These are phyloP conservation scores for Talaromyces verruculosus DNA, from an alignment of 2,329 filamentous ascomycete genomes.

Conservation along the genomic window DNA sequence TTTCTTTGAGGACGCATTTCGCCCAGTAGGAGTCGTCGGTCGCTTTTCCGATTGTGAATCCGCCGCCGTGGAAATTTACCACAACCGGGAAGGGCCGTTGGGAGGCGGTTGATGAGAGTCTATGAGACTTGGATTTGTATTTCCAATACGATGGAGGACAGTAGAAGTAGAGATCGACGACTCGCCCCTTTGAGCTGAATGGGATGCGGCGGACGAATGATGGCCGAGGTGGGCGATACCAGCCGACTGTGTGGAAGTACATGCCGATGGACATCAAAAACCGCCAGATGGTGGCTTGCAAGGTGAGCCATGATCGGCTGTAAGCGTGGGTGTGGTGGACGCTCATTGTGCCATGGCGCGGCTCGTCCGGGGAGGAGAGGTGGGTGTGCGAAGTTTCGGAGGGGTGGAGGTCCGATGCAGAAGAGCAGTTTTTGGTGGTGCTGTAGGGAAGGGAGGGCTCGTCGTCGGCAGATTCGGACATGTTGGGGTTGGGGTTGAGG, in stretches of 20 bases:
- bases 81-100: conserved; percentile 55
- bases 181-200: conserved; percentile 49
- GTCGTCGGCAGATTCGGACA: neutral
- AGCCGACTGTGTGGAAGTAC: conserved; percentile 63
- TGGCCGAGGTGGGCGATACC: conserved; percentile 60
- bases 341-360: neutral
- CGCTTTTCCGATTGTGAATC: conserved; percentile 60
- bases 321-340: conserved; percentile 41
- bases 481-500: neutral
- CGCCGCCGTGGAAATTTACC: conserved; percentile 65
- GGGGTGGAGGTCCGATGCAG: neutral
- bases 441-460: neutral
- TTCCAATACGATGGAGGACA: conserved; percentile 49
- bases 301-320: conserved; percentile 52
- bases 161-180: conserved; percentile 61
- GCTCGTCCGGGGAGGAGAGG: neutral
- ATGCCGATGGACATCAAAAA: conserved; percentile 68
- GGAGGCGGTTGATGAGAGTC: neutral
- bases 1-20: conserved; percentile 54
- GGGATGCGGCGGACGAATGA: conserved; percentile 59
- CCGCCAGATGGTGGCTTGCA: conserved; percentile 67
- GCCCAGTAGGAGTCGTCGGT: conserved; percentile 64
- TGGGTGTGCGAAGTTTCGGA: neutral
- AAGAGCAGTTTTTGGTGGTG: neutral
- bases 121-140: neutral